Evolutionary conservation across 1,139 yeast species (phyloP).

Genomic region (Yamadazyma kanchanaburiensis): DNA sequence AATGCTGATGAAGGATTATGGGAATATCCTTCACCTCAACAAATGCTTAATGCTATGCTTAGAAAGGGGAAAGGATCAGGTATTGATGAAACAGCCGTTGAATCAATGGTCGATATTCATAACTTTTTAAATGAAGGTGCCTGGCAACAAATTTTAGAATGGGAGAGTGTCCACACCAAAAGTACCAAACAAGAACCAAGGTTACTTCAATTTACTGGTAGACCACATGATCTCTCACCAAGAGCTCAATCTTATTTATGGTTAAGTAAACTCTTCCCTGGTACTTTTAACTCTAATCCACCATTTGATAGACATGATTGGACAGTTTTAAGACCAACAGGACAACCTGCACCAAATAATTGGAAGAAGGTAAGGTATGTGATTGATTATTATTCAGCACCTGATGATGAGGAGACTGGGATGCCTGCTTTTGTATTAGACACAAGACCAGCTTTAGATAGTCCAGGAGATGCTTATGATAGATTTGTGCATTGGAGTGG

Average conservation of each 20-base stretch:
- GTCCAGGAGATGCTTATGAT: constrained; percentile 58
- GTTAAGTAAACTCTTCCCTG: constrained; percentile 71
- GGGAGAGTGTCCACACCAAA: constrained; percentile 70
- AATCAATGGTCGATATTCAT: constrained; percentile 95
- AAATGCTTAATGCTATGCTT: constrained; percentile 96
- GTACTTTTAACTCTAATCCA: constrained; percentile 67
- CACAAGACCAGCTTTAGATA: constrained; percentile 92
- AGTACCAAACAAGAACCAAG: constrained; percentile 64
- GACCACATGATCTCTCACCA: constrained; percentile 88
- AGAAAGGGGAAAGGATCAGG: constrained; percentile 86
- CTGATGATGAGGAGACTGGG: constrained; percentile 84
- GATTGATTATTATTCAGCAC: constrained; percentile 90
- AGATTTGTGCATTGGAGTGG: constrained; percentile 51
- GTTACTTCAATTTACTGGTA: constrained; percentile 82
- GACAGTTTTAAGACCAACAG: constrained; percentile 78
- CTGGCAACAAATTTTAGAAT: constrained; percentile 88
- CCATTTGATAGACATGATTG: constrained; percentile 99
- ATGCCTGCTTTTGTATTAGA: constrained; percentile 90
- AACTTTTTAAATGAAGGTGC: constrained; percentile 97
- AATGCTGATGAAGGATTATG: constrained; percentile 67
- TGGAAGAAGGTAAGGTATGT: constrained; percentile 75
- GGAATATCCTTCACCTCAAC: constrained; percentile 99
- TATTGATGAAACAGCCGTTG: constrained; percentile 93
- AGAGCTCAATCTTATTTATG: constrained; percentile 70
- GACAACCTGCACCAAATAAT: constrained; percentile 36